Base-by-base conservation (phyloP, 805 yeast species). In the Kluyveromyces starmeri region DNA sequence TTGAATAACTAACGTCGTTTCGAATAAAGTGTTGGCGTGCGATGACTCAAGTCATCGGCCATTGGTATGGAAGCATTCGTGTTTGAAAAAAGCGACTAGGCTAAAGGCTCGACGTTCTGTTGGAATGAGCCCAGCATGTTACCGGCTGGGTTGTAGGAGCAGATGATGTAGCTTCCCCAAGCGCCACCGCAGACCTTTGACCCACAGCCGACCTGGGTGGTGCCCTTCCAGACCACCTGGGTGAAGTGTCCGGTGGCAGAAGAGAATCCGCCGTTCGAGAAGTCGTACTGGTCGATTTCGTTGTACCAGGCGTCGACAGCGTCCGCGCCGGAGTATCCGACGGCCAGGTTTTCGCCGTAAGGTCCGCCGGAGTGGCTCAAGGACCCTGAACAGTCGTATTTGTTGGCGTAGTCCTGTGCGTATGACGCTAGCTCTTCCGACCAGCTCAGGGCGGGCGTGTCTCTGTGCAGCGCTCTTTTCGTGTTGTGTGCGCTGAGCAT, bases 301-400 rank as follows among this genome's bases (percentile, higher is more conserved):
- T 67, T 59, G 66, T 80, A 83, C 94, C 94, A 83, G 19, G 84
- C 89, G 34, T 71, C 71, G 28, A 80, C 83, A 16, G 81, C 67
- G 25, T 56, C 57, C 8, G 73, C 60, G 40, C 61, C 51, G 47
- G 68, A 44, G 59, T 71, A 79, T 35, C 94, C 94, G 27, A 75
- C 67, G 28, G 88, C 94, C 47, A 83, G 65, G 67, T 83, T 83
- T 60, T 83, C 94, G 50, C 94, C 94, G 62, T 76, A 78, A 20
- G 71, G 70, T 23, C 83, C 84, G 32, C 71, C 72, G 14, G 88
- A 77, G 60, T 83, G 94, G 22, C 64, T 59, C 48, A 83, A 61
- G 26, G 56, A 49, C 27, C 74, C 72, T 40, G 67, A 62, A 57
- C 82, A 78, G 33, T 65, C 64, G 58, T 76, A 76, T 17, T 59